Percentiles rank a stretch among this genome's conserved stretches.
These are phyloP conservation scores for Suillus bovinus DNA, from an alignment of 768 basidiomycete species.

Conservation along the genomic window DNA sequence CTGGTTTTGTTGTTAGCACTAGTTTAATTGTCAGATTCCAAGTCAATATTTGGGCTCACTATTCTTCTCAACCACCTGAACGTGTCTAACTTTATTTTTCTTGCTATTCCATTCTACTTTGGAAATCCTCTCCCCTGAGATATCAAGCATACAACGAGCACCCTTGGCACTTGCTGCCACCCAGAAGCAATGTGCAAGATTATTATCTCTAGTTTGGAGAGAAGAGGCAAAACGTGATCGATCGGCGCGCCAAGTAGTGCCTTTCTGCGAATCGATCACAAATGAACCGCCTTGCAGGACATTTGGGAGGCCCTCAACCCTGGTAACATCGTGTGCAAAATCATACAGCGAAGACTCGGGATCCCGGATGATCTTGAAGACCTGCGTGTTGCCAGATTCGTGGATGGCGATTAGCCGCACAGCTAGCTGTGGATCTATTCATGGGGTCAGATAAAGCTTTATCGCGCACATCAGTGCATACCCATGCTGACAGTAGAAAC, in stretches of 20 bases:
- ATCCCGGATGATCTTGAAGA: slow-evolving; percentile 52
- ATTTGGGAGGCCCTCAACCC: slow-evolving; percentile 42
- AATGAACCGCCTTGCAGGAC: slow-evolving; percentile 50
- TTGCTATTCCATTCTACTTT: slow-evolving; percentile 66
- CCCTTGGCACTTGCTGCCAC: slow-evolving; percentile 60
- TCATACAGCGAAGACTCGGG: slow-evolving; percentile 38
- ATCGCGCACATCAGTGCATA: slow-evolving; percentile 47
- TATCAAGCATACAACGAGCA: slow-evolving; percentile 53
- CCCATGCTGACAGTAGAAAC: slow-evolving; percentile 39
- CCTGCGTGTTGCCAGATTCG: slow-evolving; percentile 55
- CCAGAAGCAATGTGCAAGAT: slow-evolving; percentile 37
- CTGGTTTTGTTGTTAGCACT: slow-evolving; percentile 25
- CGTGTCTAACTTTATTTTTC: slow-evolving; percentile 47
- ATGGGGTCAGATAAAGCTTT: slow-evolving; percentile 1
- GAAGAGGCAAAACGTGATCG: slow-evolving; percentile 43
- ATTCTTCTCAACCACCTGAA: slow-evolving; percentile 59
- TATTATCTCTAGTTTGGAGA: slow-evolving; percentile 23
- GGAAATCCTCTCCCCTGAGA: slow-evolving; percentile 65
- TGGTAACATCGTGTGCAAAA: slow-evolving; percentile 33
- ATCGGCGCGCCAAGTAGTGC: slow-evolving; percentile 44
- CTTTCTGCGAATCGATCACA: slow-evolving; percentile 57
- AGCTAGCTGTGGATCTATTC: slow-evolving; percentile 43
- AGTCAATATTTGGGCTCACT: slow-evolving; percentile 45
- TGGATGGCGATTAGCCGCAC: slow-evolving; percentile 65
- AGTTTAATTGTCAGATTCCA: background rate